Percentiles rank a stretch among this genome's conserved stretches.
phyloP scores from a whole-genome alignment of 192 early-diverging fungal genomes.

The Thamnidium elegans region DNA sequence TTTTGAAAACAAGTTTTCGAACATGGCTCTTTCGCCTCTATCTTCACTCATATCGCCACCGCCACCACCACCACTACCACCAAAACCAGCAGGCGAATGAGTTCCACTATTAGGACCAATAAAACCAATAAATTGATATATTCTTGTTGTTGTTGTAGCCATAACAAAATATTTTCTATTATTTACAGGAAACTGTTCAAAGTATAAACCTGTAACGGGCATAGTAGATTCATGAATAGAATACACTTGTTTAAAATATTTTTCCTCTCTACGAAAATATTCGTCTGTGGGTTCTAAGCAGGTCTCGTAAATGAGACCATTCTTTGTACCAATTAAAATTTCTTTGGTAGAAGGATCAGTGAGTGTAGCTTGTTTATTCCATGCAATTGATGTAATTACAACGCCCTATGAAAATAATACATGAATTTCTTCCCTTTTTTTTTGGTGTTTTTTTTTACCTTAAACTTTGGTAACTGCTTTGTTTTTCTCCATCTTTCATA shows the following conservation, averaged over 20 bases:
- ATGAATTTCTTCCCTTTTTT: background rate
- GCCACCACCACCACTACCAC: background rate
- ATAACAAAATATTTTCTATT: slow-evolving; percentile 78
- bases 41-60: slow-evolving; percentile 38
- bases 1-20: slow-evolving; percentile 69
- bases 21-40: slow-evolving; percentile 62
- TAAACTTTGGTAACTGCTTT: slow-evolving; percentile 74
- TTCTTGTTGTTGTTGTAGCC: slow-evolving; percentile 75
- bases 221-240: slow-evolving; percentile 62
- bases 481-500: slow-evolving; percentile 83
- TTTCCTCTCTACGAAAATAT: slow-evolving; percentile 79
- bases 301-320: slow-evolving; percentile 87
- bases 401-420: slow-evolving; percentile 51
- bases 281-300: slow-evolving; percentile 87
- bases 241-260: slow-evolving; percentile 71
- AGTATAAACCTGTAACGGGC: slow-evolving; percentile 78
- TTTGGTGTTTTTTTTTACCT: slow-evolving; percentile 44
- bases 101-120: slow-evolving; percentile 23
- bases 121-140: slow-evolving; percentile 89
- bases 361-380: slow-evolving; percentile 64
- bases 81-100: slow-evolving; percentile 6
- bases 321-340: slow-evolving; percentile 82
- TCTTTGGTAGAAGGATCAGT: slow-evolving; percentile 68
- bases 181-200: slow-evolving; percentile 75
- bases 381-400: slow-evolving; percentile 84